These are phyloP conservation scores for Aspergillus eucalypticola DNA, from an alignment of 2,329 filamentous ascomycete genomes.

Conservation along the genomic window DNA sequence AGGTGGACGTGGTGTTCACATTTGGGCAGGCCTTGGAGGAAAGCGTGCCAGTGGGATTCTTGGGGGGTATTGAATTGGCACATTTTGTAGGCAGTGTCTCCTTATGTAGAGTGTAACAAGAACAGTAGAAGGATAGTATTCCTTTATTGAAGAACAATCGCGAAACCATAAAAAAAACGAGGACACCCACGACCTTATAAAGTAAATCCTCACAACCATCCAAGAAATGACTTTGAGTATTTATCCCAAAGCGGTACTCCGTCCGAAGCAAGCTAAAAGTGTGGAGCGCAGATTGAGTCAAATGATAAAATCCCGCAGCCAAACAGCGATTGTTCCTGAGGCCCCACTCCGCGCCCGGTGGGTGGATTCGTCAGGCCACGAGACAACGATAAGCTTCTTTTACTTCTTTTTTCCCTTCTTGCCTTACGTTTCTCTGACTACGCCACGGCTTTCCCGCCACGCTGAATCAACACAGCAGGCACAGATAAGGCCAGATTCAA, in stretches of 20 bases:
- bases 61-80: conserved; percentile 46
- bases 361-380: not conserved
- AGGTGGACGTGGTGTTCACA: conserved; percentile 82
- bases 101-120: not conserved
- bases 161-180: not conserved
- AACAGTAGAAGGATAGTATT: not conserved
- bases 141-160: not conserved
- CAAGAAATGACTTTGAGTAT: too few relatives aligned
- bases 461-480: too few relatives aligned
- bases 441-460: too few relatives aligned
- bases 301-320: too few relatives aligned
- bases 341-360: not conserved
- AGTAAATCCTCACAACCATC: too few relatives aligned
- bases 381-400: conserved; percentile 8
- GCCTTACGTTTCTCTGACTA: not conserved
- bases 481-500: too few relatives aligned
- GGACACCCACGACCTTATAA: too few relatives aligned
- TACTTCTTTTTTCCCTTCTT: not conserved
- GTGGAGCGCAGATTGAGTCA: not conserved
- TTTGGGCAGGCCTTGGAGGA: conserved; percentile 69
- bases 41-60: conserved; percentile 50
- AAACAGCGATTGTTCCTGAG: not conserved
- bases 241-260: too few relatives aligned
- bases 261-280: too few relatives aligned
- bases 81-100: conserved; percentile 42